These are phyloP conservation scores for Kwoniella europaea DNA, from an alignment of 768 basidiomycete genomes.

Conservation along the genomic window DNA sequence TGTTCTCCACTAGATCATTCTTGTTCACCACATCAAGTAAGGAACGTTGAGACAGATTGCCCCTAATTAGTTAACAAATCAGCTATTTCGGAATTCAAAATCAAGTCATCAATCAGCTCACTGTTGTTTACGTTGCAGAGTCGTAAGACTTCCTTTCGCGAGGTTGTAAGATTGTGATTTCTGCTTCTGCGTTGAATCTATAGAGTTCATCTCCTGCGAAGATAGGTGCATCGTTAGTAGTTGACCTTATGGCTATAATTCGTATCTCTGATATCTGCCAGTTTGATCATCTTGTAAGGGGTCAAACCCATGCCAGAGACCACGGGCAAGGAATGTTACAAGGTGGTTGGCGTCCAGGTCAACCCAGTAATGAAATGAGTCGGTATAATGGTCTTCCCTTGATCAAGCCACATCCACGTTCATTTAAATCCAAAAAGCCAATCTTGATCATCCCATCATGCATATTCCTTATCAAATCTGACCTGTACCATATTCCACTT, in stretches of 20 bases:
- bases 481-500: not conserved
- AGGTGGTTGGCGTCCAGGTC: too few species aligned
- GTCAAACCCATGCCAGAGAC: too few species aligned
- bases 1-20: conserved; percentile 81
- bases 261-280: too few species aligned
- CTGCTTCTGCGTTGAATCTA: conserved; percentile 90
- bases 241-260: too few species aligned
- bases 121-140: conserved; percentile 95
- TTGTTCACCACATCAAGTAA: conserved; percentile 81
- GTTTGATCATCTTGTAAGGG: too few species aligned
- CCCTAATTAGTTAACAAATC: conserved; percentile 63
- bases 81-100: not conserved
- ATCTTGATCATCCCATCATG: too few species aligned
- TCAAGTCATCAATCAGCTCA: conserved; percentile 57
- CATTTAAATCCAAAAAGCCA: too few species aligned
- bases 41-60: conserved; percentile 90
- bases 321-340: too few species aligned
- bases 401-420: too few species aligned
- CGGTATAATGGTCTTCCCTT: too few species aligned
- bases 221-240: conserved; percentile 2
- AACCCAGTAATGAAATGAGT: too few species aligned
- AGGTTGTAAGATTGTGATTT: conserved; percentile 91
- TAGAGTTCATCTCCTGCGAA: conserved; percentile 83
- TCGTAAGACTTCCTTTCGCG: conserved; percentile 86
- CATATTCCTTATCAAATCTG: too few species aligned